Evolutionary conservation across 2,329 filamentous ascomycete species (phyloP).

Genomic region (Colletotrichum sp.): DNA sequence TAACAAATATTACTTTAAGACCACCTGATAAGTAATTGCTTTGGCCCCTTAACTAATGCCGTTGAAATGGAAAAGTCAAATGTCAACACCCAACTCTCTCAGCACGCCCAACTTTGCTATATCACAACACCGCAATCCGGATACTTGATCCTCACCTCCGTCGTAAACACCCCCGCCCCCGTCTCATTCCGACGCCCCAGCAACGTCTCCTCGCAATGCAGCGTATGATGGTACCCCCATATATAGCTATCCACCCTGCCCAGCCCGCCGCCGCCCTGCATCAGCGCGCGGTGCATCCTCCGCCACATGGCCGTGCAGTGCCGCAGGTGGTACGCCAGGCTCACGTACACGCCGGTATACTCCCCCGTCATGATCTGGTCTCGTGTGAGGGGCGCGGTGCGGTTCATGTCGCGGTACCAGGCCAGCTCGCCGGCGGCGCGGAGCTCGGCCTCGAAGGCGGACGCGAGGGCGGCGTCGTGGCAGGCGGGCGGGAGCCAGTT

Average conservation of each 20-base stretch:
- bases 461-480: constrained; percentile 7
- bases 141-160: constrained; percentile 17
- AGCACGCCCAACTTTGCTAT: neutral
- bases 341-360: neutral
- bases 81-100: neutral
- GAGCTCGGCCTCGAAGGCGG: neutral
- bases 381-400: neutral
- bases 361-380: constrained; percentile 7
- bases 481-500: constrained; percentile 17
- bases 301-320: constrained; percentile 19
- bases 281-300: constrained; percentile 12
- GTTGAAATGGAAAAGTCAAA: neutral
- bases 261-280: constrained; percentile 3
- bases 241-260: constrained; percentile 9
- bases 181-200: neutral
- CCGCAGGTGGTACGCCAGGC: constrained; percentile 6
- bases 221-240: constrained; percentile 16
- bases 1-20: fast-evolving
- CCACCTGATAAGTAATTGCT: neutral
- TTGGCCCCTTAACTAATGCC: no score
- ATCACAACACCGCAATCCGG: constrained; percentile 11
- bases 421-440: neutral
- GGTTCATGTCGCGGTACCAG: constrained; percentile 1
- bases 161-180: neutral
- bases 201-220: constrained; percentile 16